phyloP scores from a whole-genome alignment of 2,329 filamentous ascomycete genomes.

The Beauveria australis region DNA sequence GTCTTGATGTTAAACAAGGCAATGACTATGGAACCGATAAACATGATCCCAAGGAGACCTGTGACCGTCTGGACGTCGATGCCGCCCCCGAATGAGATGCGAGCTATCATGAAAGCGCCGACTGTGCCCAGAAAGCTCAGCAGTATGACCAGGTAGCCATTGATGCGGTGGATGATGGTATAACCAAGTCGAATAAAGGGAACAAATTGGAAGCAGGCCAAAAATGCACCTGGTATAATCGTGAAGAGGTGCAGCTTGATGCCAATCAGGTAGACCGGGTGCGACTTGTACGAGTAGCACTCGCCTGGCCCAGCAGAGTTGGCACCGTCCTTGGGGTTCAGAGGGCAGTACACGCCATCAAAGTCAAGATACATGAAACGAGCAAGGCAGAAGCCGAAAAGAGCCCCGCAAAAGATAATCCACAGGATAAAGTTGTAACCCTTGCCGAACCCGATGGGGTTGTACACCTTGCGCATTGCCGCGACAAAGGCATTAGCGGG shows the following conservation, averaged over 20 bases:
- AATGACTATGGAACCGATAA: slow-evolving; percentile 32
- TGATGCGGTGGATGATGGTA: slow-evolving; percentile 48
- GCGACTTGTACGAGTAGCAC: slow-evolving; percentile 27
- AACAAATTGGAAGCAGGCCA: slow-evolving; percentile 38
- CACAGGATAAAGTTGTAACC: slow-evolving; percentile 16
- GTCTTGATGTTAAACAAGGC: slow-evolving; percentile 48
- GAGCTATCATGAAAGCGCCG: slow-evolving; percentile 43
- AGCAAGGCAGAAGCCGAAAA: slow-evolving; percentile 38
- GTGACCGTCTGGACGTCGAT: slow-evolving; percentile 36
- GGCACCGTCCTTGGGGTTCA: neutral
- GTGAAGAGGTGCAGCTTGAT: slow-evolving; percentile 35
- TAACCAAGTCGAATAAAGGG: slow-evolving; percentile 36
- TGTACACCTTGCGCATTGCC: slow-evolving; percentile 13
- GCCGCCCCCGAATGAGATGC: slow-evolving; percentile 37
- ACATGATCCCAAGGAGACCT: slow-evolving; percentile 35
- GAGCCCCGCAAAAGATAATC: slow-evolving; percentile 30
- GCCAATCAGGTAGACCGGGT: slow-evolving; percentile 24
- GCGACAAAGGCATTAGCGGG: slow-evolving; percentile 14
- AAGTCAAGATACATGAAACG: slow-evolving; percentile 40
- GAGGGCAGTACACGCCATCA: slow-evolving; percentile 24
- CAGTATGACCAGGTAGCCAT: slow-evolving; percentile 44
- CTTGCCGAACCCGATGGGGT: slow-evolving; percentile 16
- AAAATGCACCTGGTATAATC: slow-evolving; percentile 34
- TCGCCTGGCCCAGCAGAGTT: slow-evolving; percentile 25
- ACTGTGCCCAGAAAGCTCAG: slow-evolving; percentile 36